Evolutionary conservation across 495 filamentous ascomycete species (phyloP), one percentile per base, ranked within the genome.

Genomic region (Penicillium taxi): DNA sequence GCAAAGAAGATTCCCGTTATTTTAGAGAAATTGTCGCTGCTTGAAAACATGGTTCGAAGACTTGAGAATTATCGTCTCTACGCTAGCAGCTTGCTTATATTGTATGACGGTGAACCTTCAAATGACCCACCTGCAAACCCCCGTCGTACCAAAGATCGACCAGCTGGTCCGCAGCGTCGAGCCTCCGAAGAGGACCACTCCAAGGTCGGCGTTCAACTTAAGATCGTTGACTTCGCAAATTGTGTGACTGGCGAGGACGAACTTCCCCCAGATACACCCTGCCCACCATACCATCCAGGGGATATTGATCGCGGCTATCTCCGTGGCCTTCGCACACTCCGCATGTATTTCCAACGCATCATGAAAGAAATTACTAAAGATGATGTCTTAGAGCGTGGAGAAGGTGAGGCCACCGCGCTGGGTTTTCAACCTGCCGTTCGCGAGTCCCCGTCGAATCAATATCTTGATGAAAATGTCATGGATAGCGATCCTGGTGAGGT

Each of bases 181-280:
- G 41, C 48, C 2, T 56, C 69, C 9, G 59, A 59, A 9, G 66
- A 73, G 25, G 61, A 66, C 7, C 65, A 74, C 38, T 67, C 69
- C 19, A 71, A 72, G 9, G 37, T 42, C 5, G 50, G 66, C 17
- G 64, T 98, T 41, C 82, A 94, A 50, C 73, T 98, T 54, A 96
- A 96, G 59, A 94, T 98, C 55, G 89, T 94, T 28, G 91, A 98
- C 56, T 98, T 98, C 67, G 91, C 91, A 17, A 98, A 98, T 53
- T 96, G 89, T 45, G 82, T 96, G 6, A 95, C 87, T 7, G 82
- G 84, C 3, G 86, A 89, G 35, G 86, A 95, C 50, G 59, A 69
- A 20, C 41, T 77, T 12, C 59, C 78, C 15, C 65, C 78, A 5
- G 65, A 73, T 36, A 74, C 76, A 19, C 69, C 77, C 19, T 95